Percentiles rank a stretch among this genome's conserved stretches.
Evolutionary conservation across 1,284 basidiomycete genomes (phyloP).

Genomic region (Moesziomyces sp.): DNA sequence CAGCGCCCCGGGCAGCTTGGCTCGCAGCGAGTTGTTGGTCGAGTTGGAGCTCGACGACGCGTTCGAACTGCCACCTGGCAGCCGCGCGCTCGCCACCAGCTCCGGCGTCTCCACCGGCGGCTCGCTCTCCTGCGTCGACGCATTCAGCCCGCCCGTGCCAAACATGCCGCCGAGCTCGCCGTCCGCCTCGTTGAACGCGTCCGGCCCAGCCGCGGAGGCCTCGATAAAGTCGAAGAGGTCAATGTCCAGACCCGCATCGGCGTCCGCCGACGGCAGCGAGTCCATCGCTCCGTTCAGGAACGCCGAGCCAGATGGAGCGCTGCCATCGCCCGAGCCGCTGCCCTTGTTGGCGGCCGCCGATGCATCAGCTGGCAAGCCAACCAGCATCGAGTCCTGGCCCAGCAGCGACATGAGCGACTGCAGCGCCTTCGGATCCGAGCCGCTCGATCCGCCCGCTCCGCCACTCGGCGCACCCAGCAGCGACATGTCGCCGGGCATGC

Average conservation of each 20-base stretch:
- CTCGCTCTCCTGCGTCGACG: slow-evolving; percentile 47
- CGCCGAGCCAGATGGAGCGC: slow-evolving; percentile 18
- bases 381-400: slow-evolving; percentile 45
- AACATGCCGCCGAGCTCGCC: slow-evolving; percentile 49
- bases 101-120: slow-evolving; percentile 53
- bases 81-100: slow-evolving; percentile 45
- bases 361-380: slow-evolving; percentile 25
- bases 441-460: slow-evolving; percentile 19
- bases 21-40: slow-evolving; percentile 37
- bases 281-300: slow-evolving; percentile 29
- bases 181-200: slow-evolving; percentile 48
- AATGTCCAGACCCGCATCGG: slow-evolving; percentile 47
- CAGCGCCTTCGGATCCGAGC: slow-evolving; percentile 41
- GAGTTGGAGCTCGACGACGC: slow-evolving; percentile 46
- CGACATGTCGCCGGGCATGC: slow-evolving; percentile 14
- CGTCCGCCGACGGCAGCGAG: slow-evolving; percentile 44
- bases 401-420: slow-evolving; percentile 49
- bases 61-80: slow-evolving; percentile 41
- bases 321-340: slow-evolving; percentile 11
- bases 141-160: slow-evolving; percentile 27
- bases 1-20: slow-evolving; percentile 35
- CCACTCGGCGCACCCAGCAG: slow-evolving; percentile 32
- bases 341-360: slow-evolving; percentile 19
- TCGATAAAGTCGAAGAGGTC: slow-evolving; percentile 59
- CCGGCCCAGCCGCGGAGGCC: slow-evolving; percentile 47